phyloP scores from a whole-genome alignment of 1,284 basidiomycete genomes.

The Apiotrichum porosum region DNA sequence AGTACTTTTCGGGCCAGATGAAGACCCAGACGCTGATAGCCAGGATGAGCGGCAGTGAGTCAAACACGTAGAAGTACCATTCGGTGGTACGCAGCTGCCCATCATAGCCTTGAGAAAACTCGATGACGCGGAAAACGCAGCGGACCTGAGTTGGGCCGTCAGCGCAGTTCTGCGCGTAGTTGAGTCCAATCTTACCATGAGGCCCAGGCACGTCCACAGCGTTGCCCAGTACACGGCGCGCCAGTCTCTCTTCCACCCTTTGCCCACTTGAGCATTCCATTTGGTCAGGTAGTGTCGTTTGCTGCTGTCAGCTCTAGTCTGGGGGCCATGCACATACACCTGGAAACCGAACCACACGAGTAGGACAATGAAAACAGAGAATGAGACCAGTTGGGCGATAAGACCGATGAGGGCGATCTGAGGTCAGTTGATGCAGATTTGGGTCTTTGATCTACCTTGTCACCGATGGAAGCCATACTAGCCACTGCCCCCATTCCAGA shows the following conservation, averaged over 20 bases:
- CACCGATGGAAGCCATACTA: constrained; percentile 27
- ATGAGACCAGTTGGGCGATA: constrained; percentile 60
- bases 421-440: not conserved
- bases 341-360: constrained; percentile 57
- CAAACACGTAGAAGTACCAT: constrained; percentile 60
- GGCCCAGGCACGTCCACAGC: constrained; percentile 57
- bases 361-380: constrained; percentile 57
- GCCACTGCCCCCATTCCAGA: constrained; percentile 39
- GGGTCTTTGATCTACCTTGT: constrained; percentile 31
- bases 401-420: constrained; percentile 60
- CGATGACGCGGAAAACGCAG: constrained; percentile 61
- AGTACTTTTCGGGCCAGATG: no score
- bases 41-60: constrained; percentile 56
- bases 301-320: not conserved
- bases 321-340: constrained; percentile 39
- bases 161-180: not conserved
- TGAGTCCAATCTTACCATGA: constrained; percentile 57
- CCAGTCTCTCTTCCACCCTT: constrained; percentile 59
- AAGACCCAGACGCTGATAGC: constrained; percentile 51
- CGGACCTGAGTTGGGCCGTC: constrained; percentile 49
- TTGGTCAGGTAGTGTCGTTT: not conserved
- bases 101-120: constrained; percentile 60
- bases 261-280: not conserved
- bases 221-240: constrained; percentile 55
- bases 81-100: constrained; percentile 61